A percentile compares a stretch with the other conserved stretches of the same genome.
Evolutionary conservation across 2,329 filamentous ascomycete genomes (phyloP).

Genomic region (Pseudogymnoascus verrucosus): DNA sequence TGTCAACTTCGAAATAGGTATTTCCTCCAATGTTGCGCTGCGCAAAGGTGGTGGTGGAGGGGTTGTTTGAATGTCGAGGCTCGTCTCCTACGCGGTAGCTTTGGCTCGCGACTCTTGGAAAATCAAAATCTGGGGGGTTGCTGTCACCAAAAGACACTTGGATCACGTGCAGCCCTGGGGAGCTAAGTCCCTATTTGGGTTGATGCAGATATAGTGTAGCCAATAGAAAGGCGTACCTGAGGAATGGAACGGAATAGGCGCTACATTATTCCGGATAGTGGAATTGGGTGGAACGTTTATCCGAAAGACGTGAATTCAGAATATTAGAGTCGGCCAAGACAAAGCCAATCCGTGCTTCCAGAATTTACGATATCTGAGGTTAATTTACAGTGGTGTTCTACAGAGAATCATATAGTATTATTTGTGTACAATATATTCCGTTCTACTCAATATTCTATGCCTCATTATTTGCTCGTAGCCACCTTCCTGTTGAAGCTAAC

Average conservation of each 20-base stretch:
- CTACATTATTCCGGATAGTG: conserved; percentile 7
- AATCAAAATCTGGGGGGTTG: conserved; percentile 8
- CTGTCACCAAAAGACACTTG: conserved; percentile 1
- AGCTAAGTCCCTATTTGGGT: neutral
- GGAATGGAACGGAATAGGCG: neutral
- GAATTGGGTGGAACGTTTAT: neutral
- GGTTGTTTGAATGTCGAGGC: conserved; percentile 5
- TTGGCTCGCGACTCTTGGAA: conserved; percentile 6
- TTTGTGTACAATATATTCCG: neutral
- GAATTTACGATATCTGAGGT: neutral
- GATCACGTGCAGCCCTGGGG: neutral
- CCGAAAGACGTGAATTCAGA: neutral
- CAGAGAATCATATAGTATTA: neutral
- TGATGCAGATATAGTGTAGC: neutral
- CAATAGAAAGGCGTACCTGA: neutral
- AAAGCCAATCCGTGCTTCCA: neutral
- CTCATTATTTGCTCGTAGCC: neutral
- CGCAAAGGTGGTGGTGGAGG: conserved; percentile 1
- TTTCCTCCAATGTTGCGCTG: conserved; percentile 7
- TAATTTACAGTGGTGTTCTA: neutral
- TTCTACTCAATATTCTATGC: neutral
- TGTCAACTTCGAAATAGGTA: neutral
- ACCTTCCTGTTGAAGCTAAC: neutral
- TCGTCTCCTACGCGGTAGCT: conserved; percentile 7
- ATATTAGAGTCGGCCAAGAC: neutral